Evolutionary conservation across 805 yeast species (phyloP), one percentile per base, ranked within the genome.

Genomic region (Candida fluviatilis): DNA sequence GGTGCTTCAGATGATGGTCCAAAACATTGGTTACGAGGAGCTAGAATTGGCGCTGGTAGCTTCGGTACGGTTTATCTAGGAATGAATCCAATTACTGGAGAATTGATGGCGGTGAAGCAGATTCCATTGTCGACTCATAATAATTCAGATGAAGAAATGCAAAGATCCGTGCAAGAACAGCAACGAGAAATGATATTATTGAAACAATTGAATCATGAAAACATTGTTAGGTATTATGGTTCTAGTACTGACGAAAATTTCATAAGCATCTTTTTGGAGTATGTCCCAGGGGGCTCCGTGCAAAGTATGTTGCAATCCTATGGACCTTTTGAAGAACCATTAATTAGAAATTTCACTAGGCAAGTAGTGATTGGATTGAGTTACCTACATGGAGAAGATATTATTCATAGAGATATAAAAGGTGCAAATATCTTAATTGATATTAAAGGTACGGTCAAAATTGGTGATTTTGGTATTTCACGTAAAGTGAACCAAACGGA

Each of bases 61-160:
- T 93, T 89, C 68, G 99, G 98, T 23, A 81, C 87, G 2, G 99
- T 93, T 1, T 90, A 84, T 45, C 65, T 93, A 26, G 99, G 97
- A 0, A 80, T 93, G 80, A 87, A 90, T 55, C 84, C 95, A 1
- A 62, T 82, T 24, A 89, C 95, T 0, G 99, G 99, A 31, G 98
- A 89, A 55, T 69, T 93, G 36, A 87, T 91, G 95, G 99, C 98
- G 1, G 96, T 93, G 14, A 93, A 93, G 55, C 96, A 90, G 57
- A 96, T 93, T 1, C 84, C 82, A 34, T 57, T 90, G 13, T 82
- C 84, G 1, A 59, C 64, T 25, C 66, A 68, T 24, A 49, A 43
- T 51, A 60, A 42, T 40, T 71, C 53, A 14, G 42, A 52, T 24
- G 62, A 60, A 30, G 63, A 60, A 31, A 50, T 52, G 42, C 64